phyloP scores from a whole-genome alignment of 1,139 yeast species.

The Dujonia santamariae region DNA sequence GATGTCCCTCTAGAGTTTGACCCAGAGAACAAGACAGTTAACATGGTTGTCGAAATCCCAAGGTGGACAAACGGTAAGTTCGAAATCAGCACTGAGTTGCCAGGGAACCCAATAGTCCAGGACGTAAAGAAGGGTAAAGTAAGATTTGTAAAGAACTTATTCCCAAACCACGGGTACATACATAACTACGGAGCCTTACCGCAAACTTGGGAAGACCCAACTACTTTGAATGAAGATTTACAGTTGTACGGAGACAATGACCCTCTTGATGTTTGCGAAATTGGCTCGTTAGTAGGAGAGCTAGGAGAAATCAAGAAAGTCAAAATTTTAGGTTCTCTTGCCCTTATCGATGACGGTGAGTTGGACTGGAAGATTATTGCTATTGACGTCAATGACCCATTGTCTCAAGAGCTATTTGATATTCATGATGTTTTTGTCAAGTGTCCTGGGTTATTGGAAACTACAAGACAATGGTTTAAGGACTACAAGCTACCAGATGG shows the following conservation, averaged over 20 bases:
- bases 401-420: slow-evolving; percentile 69
- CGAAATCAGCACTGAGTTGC: slow-evolving; percentile 67
- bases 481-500: slow-evolving; percentile 91
- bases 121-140: slow-evolving; percentile 90
- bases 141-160: slow-evolving; percentile 84
- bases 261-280: slow-evolving; percentile 89
- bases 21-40: slow-evolving; percentile 61
- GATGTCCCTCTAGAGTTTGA: slow-evolving; percentile 72
- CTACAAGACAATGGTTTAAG: slow-evolving; percentile 88
- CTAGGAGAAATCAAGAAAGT: slow-evolving; percentile 81
- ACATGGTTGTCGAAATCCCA: slow-evolving; percentile 88
- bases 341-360: slow-evolving; percentile 88
- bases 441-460: slow-evolving; percentile 78
- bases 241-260: slow-evolving; percentile 83
- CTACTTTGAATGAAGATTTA: slow-evolving; percentile 56
- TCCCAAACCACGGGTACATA: slow-evolving; percentile 95
- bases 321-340: slow-evolving; percentile 82
- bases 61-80: slow-evolving; percentile 90
- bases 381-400: slow-evolving; percentile 70
- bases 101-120: slow-evolving; percentile 82
- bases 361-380: slow-evolving; percentile 92
- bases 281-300: slow-evolving; percentile 67
- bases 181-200: slow-evolving; percentile 99
- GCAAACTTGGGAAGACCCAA: slow-evolving; percentile 91
- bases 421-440: slow-evolving; percentile 72